Base-by-base conservation (phyloP, 2,329 filamentous ascomycete genomes). In the Neoascochyta sp. region DNA sequence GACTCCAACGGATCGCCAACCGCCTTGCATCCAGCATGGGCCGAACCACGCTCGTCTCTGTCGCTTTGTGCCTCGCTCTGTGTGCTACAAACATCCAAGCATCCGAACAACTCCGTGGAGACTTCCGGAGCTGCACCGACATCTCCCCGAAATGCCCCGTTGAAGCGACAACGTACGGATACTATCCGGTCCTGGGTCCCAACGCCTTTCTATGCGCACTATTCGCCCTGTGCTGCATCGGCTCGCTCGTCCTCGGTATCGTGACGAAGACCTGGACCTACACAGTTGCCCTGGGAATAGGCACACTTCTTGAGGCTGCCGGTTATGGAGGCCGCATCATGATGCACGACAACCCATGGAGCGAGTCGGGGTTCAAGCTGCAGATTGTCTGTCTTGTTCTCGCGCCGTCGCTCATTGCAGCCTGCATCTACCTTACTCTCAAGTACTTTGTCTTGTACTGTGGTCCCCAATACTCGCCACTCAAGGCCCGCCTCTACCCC, bases 401-500 rank as follows among this genome's bases (percentile, higher is more conserved):
- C 4, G 62, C 56, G 0, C 69, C 68, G 0, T 64, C 65, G 0
- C 63, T 72, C 25, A 50, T 69, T 4, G 66, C 68, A 2, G 68
- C 68, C 5, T 64, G 64, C 15, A 67, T 71, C 24, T 71, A 69
- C 23, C 50, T 72, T 12, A 69, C 66, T 0, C 55, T 71, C 16
- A 70, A 70, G 43, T 66, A 69, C 44, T 54, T 71, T 6, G 62
- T 70, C 20, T 38, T 68, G 5, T 63, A 64, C 43, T 64, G 67
- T 20, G 68, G 67, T 1, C 49, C 61, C 0, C 52, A 65, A 21
- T 57, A 60, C 38, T 69, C 65, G 0, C 47, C 63, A 1, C 43
- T 71, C 16, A 55, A 54, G 26, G 40, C 54, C 7, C 47, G 47
- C 15, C 45, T 69, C 8, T 78, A 76, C 47, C 75, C 75, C 5